These are phyloP conservation scores for Penicillium argentinense DNA, from an alignment of 495 filamentous ascomycete species.

Conservation along the genomic window DNA sequence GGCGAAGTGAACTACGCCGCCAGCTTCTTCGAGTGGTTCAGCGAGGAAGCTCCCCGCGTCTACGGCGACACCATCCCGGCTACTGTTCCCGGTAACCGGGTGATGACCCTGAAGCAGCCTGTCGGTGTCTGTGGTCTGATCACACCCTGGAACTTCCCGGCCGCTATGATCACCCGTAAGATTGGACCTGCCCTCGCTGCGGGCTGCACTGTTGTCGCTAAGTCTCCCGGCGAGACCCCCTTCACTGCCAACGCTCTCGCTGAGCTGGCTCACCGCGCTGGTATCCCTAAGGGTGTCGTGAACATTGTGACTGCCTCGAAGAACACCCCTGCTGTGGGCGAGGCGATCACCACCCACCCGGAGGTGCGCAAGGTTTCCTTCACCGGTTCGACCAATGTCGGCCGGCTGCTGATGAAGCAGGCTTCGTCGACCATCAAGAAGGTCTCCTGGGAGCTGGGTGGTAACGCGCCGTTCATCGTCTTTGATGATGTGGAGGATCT, in stretches of 20 bases:
- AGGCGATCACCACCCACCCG: conserved; percentile 67
- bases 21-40: conserved; percentile 77
- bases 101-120: conserved; percentile 79
- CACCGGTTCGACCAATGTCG: conserved; percentile 85
- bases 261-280: conserved; percentile 78
- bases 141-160: conserved; percentile 96
- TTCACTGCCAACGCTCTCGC: conserved; percentile 81
- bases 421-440: conserved; percentile 80
- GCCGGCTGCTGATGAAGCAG: conserved; percentile 85
- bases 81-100: conserved; percentile 66
- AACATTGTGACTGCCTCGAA: conserved; percentile 73
- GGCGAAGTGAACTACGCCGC: conserved; percentile 73
- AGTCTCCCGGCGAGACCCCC: conserved; percentile 83
- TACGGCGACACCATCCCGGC: conserved; percentile 77
- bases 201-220: conserved; percentile 82
- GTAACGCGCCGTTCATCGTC: conserved; percentile 91
- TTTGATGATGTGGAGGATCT: conserved; percentile 84
- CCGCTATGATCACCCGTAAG: conserved; percentile 91
- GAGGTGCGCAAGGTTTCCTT: conserved; percentile 84
- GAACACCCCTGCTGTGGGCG: conserved; percentile 73
- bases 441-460: conserved; percentile 82
- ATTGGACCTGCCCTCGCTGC: conserved; percentile 81
- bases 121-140: conserved; percentile 94
- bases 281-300: conserved; percentile 80
- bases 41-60: conserved; percentile 67